A percentile compares a stretch with the other conserved stretches of the same genome.
phyloP scores from a whole-genome alignment of 768 basidiomycete species.

The Pulveroboletus frians region DNA sequence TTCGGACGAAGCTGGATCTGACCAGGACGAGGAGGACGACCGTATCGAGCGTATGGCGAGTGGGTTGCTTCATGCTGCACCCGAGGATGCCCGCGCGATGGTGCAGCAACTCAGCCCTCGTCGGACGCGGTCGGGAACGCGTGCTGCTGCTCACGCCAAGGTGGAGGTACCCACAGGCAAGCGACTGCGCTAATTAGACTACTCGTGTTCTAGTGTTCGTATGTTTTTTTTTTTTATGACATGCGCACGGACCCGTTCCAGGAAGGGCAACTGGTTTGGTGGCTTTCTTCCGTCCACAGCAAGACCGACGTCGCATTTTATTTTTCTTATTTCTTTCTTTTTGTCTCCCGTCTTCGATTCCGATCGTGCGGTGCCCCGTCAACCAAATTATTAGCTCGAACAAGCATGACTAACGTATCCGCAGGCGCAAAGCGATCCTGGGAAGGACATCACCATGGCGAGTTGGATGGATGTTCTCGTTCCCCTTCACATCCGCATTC shows the following conservation, averaged over 20 bases:
- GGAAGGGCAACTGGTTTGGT: not conserved
- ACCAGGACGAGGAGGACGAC: not conserved
- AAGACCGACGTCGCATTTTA: not conserved
- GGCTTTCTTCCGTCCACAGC: not conserved
- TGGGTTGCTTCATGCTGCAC: not conserved
- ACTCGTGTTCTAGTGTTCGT: too few species aligned
- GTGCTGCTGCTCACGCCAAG: too few species aligned
- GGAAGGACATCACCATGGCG: constrained; percentile 50
- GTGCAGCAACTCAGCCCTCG: constrained; percentile 3
- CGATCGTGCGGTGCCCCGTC: constrained; percentile 82
- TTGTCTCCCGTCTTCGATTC: constrained; percentile 9
- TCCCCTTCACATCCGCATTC: constrained; percentile 12
- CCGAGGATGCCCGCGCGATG: constrained; percentile 9
- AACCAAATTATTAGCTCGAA: constrained; percentile 42
- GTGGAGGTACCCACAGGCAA: too few species aligned
- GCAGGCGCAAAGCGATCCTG: constrained; percentile 80
- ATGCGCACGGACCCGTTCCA: constrained; percentile 17
- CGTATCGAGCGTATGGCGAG: constrained; percentile 16
- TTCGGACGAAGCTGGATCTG: not conserved
- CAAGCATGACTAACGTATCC: constrained; percentile 72
- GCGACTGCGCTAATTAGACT: too few species aligned
- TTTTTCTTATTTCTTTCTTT: not conserved
- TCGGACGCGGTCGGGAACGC: constrained; percentile 5
- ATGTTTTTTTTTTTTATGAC: not conserved
- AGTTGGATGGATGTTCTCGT: constrained; percentile 24